A percentile compares a stretch with the other conserved stretches of the same genome.
These are phyloP conservation scores for Phlyctochytrium bullatum DNA, from an alignment of 192 early-diverging fungal species.

Conservation along the genomic window DNA sequence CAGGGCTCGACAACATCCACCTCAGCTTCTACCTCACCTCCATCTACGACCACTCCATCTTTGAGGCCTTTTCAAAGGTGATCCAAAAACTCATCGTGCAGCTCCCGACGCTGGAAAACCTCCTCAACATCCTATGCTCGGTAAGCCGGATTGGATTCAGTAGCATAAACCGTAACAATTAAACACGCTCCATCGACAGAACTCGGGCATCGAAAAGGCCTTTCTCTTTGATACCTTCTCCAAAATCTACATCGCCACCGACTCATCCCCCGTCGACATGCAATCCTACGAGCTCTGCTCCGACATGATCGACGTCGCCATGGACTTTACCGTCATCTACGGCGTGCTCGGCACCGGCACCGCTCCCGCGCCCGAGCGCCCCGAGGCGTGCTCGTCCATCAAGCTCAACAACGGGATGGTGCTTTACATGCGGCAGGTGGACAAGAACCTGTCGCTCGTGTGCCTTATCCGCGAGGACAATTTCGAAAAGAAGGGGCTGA, in stretches of 20 bases:
- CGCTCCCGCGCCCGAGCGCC: constrained; percentile 13
- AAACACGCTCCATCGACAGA: too few relatives aligned
- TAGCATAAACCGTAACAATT: background rate
- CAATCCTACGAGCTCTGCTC: constrained; percentile 90
- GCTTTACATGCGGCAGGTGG: constrained; percentile 73
- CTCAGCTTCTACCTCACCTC: constrained; percentile 85
- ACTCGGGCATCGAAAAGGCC: constrained; percentile 93
- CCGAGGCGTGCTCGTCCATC: constrained; percentile 57
- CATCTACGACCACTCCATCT: constrained; percentile 90
- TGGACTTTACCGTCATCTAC: constrained; percentile 80
- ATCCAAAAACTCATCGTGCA: constrained; percentile 87
- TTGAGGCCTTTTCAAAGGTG: constrained; percentile 93
- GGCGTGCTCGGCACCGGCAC: constrained; percentile 18
- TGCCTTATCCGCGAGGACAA: constrained; percentile 77
- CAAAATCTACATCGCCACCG: constrained; percentile 94
- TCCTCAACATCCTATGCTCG: constrained; percentile 90
- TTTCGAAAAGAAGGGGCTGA: constrained; percentile 78
- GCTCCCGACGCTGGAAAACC: constrained; percentile 75
- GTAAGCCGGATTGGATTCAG: constrained; percentile 45
- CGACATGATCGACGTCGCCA: constrained; percentile 92
- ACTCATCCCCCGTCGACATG: constrained; percentile 75
- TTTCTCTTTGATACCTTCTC: constrained; percentile 87
- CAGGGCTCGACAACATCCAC: constrained; percentile 69
- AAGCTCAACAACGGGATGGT: constrained; percentile 76
- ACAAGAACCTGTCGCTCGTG: constrained; percentile 72